These are phyloP conservation scores for Syzygium oleosum DNA, from an alignment of 345 rosid genomes.

Conservation along the genomic window DNA sequence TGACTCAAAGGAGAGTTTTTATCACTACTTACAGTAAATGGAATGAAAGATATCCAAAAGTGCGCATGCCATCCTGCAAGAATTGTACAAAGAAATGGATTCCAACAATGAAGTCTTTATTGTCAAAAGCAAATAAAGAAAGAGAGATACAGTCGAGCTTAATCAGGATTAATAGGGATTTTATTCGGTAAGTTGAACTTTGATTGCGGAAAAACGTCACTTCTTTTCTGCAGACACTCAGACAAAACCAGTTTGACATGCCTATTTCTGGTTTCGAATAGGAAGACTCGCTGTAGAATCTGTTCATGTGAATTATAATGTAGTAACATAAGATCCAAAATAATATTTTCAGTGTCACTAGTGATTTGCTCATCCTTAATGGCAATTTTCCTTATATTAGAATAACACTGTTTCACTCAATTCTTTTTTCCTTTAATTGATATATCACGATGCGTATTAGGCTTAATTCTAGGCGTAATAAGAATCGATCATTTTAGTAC, in stretches of 20 bases:
- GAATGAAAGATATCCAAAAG: conserved; percentile 59
- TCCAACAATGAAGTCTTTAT: neutral
- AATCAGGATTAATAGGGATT: neutral
- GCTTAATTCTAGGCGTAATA: neutral
- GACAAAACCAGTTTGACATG: neutral
- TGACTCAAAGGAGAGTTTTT: neutral
- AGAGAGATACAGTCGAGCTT: neutral
- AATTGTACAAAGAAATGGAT: neutral
- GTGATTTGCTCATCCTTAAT: neutral
- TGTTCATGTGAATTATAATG: neutral
- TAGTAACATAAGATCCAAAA: neutral
- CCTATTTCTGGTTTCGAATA: neutral
- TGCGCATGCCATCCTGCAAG: conserved; percentile 69
- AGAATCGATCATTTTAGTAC: neutral
- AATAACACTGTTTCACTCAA: neutral
- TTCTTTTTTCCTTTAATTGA: neutral
- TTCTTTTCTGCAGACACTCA: neutral
- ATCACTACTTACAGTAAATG: conserved; percentile 45
- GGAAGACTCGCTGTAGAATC: neutral
- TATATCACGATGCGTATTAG: neutral
- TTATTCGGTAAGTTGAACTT: neutral
- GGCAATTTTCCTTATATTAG: neutral
- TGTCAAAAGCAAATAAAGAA: neutral
- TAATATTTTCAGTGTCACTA: neutral
- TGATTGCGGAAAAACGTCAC: neutral